Evolutionary conservation across 345 rosid species (phyloP).

Genomic region (Sonneratia caseolaris): DNA sequence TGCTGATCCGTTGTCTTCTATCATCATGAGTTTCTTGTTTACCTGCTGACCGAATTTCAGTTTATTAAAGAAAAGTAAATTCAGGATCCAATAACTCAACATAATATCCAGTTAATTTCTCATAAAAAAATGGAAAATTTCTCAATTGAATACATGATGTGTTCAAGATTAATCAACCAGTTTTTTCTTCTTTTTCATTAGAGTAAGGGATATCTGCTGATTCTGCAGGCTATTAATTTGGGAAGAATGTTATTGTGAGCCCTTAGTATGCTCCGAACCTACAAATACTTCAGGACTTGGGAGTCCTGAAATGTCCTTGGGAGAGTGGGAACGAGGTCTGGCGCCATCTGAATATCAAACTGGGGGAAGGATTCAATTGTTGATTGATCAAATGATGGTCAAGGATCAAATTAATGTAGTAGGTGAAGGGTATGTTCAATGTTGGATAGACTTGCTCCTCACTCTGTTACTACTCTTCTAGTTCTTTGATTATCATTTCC

Average conservation of each 20-base stretch:
- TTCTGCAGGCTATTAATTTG: slow-evolving; percentile 69
- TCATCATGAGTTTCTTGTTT: background rate
- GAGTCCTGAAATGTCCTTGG: slow-evolving; percentile 20
- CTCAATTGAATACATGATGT: background rate
- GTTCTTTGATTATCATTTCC: slow-evolving; percentile 1
- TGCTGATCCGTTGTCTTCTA: background rate
- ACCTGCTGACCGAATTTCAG: background rate
- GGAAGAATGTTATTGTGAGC: slow-evolving; percentile 72
- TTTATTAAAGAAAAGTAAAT: background rate
- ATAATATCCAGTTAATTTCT: background rate
- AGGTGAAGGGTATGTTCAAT: slow-evolving; percentile 71
- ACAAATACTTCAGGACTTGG: slow-evolving; percentile 20
- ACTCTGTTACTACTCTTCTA: slow-evolving; percentile 1
- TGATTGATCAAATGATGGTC: slow-evolving; percentile 68
- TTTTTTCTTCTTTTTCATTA: background rate
- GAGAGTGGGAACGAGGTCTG: slow-evolving; percentile 33
- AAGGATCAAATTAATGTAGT: slow-evolving; percentile 59
- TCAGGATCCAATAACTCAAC: background rate
- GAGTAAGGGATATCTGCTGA: slow-evolving; percentile 1
- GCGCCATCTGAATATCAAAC: slow-evolving; percentile 26
- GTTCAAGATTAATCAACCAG: background rate
- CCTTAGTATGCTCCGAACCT: slow-evolving; percentile 22
- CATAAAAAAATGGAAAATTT: background rate
- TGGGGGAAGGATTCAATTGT: slow-evolving; percentile 33
- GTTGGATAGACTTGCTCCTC: background rate